Conservation (phyloP, 2,329 filamentous ascomycete species). For the Alternaria triticina region DNA sequence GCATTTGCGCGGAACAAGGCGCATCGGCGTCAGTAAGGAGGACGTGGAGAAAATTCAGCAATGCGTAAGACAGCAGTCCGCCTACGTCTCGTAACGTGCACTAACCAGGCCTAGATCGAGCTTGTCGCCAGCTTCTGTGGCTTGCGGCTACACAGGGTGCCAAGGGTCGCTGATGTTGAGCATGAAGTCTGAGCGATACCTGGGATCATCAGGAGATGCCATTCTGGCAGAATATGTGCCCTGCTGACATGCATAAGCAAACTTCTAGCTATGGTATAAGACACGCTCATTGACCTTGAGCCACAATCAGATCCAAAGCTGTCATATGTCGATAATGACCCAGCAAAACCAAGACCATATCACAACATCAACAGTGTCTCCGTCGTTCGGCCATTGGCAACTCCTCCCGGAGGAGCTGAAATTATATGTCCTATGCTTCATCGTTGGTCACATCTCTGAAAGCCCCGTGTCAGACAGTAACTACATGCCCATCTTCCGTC, state of each 20-base stretch:
- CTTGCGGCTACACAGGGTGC: conserved; percentile 35
- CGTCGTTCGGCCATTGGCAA: neutral
- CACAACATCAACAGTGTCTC: neutral
- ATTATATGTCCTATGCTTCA: neutral
- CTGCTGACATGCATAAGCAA: neutral
- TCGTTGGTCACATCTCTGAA: neutral
- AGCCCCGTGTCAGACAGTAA: neutral
- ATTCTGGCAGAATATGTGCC: neutral
- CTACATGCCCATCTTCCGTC: neutral
- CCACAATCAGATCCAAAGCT: neutral
- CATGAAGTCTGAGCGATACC: conserved; percentile 39
- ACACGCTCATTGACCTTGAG: neutral
- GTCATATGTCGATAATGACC: neutral
- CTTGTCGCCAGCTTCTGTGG: conserved; percentile 38
- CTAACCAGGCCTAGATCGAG: conserved; percentile 34
- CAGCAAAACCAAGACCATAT: neutral
- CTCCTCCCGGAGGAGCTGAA: neutral
- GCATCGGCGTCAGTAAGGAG: conserved; percentile 56
- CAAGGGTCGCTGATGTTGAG: conserved; percentile 42
- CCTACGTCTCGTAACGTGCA: neutral
- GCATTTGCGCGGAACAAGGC: conserved; percentile 60
- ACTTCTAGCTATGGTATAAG: neutral
- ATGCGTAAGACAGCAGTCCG: conserved; percentile 39
- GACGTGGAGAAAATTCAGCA: conserved; percentile 54
- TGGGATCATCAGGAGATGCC: no score